Conservation (phyloP, 495 filamentous ascomycete species). For the Xylaria intraflava region DNA sequence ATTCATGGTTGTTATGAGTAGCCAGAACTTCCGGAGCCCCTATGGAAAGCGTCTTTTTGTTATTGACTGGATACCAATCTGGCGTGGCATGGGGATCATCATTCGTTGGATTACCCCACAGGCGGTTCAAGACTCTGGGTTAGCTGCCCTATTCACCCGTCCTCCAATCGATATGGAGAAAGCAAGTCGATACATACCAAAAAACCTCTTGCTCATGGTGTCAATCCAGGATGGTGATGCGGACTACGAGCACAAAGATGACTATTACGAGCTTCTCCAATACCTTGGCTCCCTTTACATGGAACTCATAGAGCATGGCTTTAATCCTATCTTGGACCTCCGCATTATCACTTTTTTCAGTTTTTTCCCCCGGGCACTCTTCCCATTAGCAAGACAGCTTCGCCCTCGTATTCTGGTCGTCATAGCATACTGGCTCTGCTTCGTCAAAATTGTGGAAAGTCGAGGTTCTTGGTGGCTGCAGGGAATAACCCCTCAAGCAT, state of each 20-base stretch:
- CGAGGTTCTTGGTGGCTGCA: constrained; percentile 40
- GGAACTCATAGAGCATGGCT: constrained; percentile 31
- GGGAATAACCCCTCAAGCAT: constrained; percentile 35
- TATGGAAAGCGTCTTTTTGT: constrained; percentile 32
- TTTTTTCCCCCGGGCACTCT: constrained; percentile 45
- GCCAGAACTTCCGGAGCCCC: constrained; percentile 35
- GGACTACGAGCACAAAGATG: constrained; percentile 22
- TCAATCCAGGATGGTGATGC: constrained; percentile 27
- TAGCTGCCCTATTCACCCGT: constrained; percentile 33
- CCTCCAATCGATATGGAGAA: constrained; percentile 33
- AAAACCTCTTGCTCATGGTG: constrained; percentile 39
- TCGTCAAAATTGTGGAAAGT: constrained; percentile 31
- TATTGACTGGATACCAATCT: constrained; percentile 42
- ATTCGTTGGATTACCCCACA: constrained; percentile 24
- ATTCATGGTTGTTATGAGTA: constrained; percentile 34
- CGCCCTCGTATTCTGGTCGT: constrained; percentile 51
- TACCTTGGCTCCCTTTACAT: constrained; percentile 39
- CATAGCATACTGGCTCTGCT: constrained; percentile 40
- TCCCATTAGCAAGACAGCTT: constrained; percentile 42
- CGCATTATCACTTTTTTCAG: constrained; percentile 40
- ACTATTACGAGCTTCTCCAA: constrained; percentile 33
- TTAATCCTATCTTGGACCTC: constrained; percentile 30
- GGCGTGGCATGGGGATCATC: constrained; percentile 39
- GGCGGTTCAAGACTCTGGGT: constrained; percentile 23
- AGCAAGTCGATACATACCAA: constrained; percentile 29